phyloP scores from a whole-genome alignment of 2,329 filamentous ascomycete species.

The Penicillium griseofulvum region DNA sequence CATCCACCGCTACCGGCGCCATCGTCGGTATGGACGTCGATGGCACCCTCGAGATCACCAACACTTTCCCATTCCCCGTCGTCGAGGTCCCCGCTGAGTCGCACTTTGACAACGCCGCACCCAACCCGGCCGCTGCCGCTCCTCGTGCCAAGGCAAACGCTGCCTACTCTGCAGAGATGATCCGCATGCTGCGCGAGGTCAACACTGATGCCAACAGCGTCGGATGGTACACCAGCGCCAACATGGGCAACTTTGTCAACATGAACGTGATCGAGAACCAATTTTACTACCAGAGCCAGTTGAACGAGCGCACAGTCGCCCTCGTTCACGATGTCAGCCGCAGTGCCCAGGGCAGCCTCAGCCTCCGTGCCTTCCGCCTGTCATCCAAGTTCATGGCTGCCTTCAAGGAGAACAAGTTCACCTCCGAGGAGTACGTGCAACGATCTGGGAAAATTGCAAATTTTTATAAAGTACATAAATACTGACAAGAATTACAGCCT shows the following conservation, averaged over 20 bases:
- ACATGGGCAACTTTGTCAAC: conserved; percentile 98
- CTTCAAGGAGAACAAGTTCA: conserved; percentile 97
- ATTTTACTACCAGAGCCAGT: conserved; percentile 90
- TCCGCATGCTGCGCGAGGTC: conserved; percentile 91
- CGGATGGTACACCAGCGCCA: conserved; percentile 97
- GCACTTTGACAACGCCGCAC: conserved; percentile 67
- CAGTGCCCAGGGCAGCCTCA: conserved; percentile 87
- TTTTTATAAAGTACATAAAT: background rate
- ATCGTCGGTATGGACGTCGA: conserved; percentile 91
- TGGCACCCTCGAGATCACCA: conserved; percentile 82
- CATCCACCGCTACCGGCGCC: conserved; percentile 82
- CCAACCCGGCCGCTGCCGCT: conserved; percentile 76
- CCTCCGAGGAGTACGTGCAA: conserved; percentile 77
- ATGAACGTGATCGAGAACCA: conserved; percentile 96
- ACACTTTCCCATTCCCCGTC: conserved; percentile 89
- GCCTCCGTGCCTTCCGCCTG: conserved; percentile 85
- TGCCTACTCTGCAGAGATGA: conserved; percentile 92
- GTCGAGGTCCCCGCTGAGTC: conserved; percentile 69
- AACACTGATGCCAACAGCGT: conserved; percentile 98
- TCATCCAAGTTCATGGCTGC: conserved; percentile 84
- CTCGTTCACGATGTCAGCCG: conserved; percentile 94
- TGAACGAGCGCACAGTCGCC: conserved; percentile 80
- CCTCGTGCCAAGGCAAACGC: conserved; percentile 89
- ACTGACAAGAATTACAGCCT: conserved; percentile 58
- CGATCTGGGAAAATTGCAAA: background rate